Base-by-base conservation (phyloP, 371 early-diverging fungal species). In the Amoeboaphelidium protococcarum region DNA sequence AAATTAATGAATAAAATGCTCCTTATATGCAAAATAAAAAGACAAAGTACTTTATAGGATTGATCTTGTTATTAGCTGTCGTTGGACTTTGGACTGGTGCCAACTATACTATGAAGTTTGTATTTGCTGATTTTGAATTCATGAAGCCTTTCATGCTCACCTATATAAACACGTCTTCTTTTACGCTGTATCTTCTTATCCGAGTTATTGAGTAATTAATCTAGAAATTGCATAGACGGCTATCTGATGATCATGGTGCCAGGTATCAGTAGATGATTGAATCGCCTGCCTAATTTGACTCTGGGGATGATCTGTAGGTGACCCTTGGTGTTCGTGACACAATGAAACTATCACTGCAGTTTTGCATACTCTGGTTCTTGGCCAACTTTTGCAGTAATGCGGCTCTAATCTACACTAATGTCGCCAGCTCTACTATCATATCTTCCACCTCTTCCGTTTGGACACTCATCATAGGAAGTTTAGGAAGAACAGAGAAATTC, bases 351-450 rank as follows among this genome's bases (percentile, higher is more conserved):
- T 72, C 80, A 12, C 50, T 78, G n/a, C 57, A 60, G 1, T 82
- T 82, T 50, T 79, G 80, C 58, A 60, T 78, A 24, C 60, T 82
- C 23, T 81, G 84, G 81, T 83, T 80, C 59, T 61, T 66, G 2
- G 81, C 82, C 24, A 80, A 79, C 52, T 73, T 73, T 60, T 62
- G 72, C 2, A 75, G 69, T 26, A 83, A 80, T 50, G 72, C 76
- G 2, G 76, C 80, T 31, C 57, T 80, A 1, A 41, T 77, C 1
- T 75, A 76, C 50, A 82, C 82, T 2, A 68, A 70, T 2, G 84
- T 83, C n/a, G 76, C 78, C 2, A 78, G 75, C 53, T 71, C 74
- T 26, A 78, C 84, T 21, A 82, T 83, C 25, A 57, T 83, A 24
- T 62, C 74, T 21, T 74, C 78, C 12, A 78, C 74, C 54, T 76